Conservation (phyloP, 164 flowering plant genomes). For the Tetrastigma voinierianum region DNA sequence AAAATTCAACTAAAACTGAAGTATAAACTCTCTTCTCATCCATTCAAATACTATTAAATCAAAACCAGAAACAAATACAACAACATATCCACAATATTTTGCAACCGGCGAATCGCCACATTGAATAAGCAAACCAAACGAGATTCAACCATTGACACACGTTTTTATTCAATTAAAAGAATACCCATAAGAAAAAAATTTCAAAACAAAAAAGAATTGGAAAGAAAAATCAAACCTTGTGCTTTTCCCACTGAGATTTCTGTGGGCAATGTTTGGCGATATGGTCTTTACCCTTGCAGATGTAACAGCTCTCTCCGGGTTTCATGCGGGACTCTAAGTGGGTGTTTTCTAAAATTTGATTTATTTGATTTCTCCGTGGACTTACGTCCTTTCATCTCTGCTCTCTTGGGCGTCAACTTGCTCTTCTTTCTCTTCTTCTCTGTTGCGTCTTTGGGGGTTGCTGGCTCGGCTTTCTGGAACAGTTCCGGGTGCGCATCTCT, state of each 20-base stretch:
- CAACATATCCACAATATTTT: neutral
- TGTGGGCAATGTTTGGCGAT: conserved; percentile 85
- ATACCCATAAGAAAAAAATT: neutral
- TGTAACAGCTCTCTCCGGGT: conserved; percentile 90
- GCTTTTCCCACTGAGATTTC: conserved; percentile 76
- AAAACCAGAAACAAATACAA: neutral
- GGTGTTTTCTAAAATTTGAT: conserved; percentile 42
- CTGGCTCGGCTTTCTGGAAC: conserved; percentile 57
- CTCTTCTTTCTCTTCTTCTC: conserved; percentile 47
- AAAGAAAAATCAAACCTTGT: conserved; percentile 50
- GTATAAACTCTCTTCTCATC: neutral
- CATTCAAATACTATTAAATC: neutral
- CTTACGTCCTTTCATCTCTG: conserved; percentile 24
- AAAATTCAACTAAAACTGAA: neutral
- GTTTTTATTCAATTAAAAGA: neutral
- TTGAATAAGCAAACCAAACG: neutral
- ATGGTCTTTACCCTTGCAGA: conserved; percentile 75
- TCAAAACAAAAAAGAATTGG: neutral
- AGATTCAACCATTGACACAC: neutral
- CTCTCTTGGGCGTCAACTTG: conserved; percentile 37
- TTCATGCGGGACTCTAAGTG: conserved; percentile 84
- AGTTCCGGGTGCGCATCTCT: conserved; percentile 61
- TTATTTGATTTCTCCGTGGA: conserved; percentile 21
- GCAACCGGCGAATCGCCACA: neutral
- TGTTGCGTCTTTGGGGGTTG: conserved; percentile 51